Evolutionary conservation across 2,329 filamentous ascomycete species (phyloP).

Genomic region (Elsinoe australis): DNA sequence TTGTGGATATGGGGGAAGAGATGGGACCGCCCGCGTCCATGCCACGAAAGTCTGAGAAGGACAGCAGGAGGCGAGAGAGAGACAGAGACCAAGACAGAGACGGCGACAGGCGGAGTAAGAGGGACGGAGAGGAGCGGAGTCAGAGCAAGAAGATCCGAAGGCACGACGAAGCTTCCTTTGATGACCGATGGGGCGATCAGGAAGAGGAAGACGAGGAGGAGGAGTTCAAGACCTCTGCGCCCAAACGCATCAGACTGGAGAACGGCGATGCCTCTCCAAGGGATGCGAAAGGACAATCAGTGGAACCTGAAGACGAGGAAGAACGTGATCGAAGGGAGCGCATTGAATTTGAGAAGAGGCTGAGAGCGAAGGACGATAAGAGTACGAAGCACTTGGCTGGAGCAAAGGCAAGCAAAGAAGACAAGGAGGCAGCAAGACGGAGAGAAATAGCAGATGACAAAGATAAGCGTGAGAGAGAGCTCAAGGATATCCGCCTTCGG

Average conservation of each 20-base stretch:
- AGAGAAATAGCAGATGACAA: conserved; percentile 60
- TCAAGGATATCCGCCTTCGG: conserved; percentile 71
- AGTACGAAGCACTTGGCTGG: conserved; percentile 62
- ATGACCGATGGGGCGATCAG: conserved; percentile 77
- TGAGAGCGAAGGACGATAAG: conserved; percentile 63
- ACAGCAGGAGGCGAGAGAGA: conserved; percentile 21
- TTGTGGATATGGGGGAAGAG: conserved; percentile 49
- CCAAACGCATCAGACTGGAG: conserved; percentile 63
- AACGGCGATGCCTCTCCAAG: conserved; percentile 39
- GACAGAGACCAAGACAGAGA: conserved; percentile 33
- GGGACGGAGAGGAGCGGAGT: conserved; percentile 17
- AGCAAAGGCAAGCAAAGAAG: conserved; percentile 49
- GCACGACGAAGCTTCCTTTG: conserved; percentile 51
- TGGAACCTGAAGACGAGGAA: conserved; percentile 30
- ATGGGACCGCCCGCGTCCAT: conserved; percentile 26
- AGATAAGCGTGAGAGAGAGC: conserved; percentile 58
- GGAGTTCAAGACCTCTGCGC: conserved; percentile 60
- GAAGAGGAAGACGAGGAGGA: conserved; percentile 45
- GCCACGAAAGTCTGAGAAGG: conserved; percentile 20
- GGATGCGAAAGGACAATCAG: conserved; percentile 20
- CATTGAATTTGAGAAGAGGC: conserved; percentile 69
- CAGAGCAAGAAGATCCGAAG: conserved; percentile 43
- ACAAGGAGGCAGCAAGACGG: conserved; percentile 49
- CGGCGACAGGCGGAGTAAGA: conserved; percentile 33
- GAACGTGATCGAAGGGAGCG: conserved; percentile 64